phyloP scores from a whole-genome alignment of 495 filamentous ascomycete genomes.

The Terfezia boudieri region DNA sequence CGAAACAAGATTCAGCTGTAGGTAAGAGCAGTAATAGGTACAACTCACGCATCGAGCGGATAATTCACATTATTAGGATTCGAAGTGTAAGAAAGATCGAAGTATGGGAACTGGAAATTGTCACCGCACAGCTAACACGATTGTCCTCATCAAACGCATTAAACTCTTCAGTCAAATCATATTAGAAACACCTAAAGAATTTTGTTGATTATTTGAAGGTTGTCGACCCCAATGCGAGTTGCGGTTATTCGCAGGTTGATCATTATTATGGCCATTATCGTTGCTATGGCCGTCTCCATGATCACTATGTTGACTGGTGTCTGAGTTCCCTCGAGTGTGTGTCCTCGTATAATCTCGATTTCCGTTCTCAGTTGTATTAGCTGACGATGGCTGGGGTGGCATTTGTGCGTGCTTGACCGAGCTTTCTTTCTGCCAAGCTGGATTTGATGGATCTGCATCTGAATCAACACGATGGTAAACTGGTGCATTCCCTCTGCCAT shows the following conservation, averaged over 20 bases:
- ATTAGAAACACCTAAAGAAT: not conserved
- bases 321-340: not conserved
- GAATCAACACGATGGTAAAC: slow-evolving; percentile 48
- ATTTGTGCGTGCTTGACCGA: slow-evolving; percentile 60
- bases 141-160: too few species aligned
- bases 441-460: slow-evolving; percentile 50
- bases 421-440: slow-evolving; percentile 58
- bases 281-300: not conserved
- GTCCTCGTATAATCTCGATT: slow-evolving; percentile 14
- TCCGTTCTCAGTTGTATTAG: slow-evolving; percentile 10
- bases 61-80: not conserved
- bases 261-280: slow-evolving; percentile 10
- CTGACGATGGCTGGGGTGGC: slow-evolving; percentile 21
- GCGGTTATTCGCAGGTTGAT: slow-evolving; percentile 16
- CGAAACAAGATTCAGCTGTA: not conserved
- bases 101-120: not conserved
- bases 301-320: slow-evolving; percentile 5
- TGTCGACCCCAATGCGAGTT: slow-evolving; percentile 29
- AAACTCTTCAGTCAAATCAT: too few species aligned
- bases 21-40: not conserved
- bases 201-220: not conserved
- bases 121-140: not conserved
- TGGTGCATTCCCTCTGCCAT: slow-evolving; percentile 24
- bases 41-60: not conserved
- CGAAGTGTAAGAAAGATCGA: not conserved